phyloP scores from a whole-genome alignment of 208 protist genomes.

The Leishmania amazonensis region DNA sequence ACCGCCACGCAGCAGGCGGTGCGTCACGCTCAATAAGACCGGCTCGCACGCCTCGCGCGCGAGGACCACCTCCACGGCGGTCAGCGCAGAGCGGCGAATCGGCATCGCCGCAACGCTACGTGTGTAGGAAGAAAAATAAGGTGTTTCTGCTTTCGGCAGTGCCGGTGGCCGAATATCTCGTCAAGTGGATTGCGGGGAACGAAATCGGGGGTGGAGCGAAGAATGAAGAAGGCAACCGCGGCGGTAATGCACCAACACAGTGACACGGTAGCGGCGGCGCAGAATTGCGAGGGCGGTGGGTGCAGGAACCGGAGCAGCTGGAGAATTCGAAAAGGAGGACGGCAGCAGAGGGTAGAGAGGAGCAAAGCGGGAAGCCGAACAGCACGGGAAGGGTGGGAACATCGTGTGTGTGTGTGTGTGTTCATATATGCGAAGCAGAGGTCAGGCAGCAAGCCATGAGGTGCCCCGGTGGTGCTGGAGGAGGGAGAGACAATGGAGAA shows the following conservation, averaged over 20 bases:
- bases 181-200: not conserved
- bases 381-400: not conserved
- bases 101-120: conserved; percentile 19
- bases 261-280: not conserved
- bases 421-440: not conserved
- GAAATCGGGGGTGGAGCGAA: not conserved
- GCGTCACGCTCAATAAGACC: conserved; percentile 43
- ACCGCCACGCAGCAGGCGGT: conserved; percentile 73
- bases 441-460: not conserved
- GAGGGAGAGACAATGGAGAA: not conserved
- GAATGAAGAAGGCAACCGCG: not conserved
- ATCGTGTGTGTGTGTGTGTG: not conserved
- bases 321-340: not conserved
- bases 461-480: not conserved
- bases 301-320: not conserved
- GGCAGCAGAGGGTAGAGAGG: not conserved
- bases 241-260: not conserved
- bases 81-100: conserved; percentile 14
- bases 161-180: not conserved
- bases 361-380: not conserved
- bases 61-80: conserved; percentile 49
- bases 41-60: conserved; percentile 60
- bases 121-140: not conserved
- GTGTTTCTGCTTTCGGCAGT: not conserved
- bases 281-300: not conserved